Evolutionary conservation across 176 grass and related monocot species (phyloP), one percentile per base, ranked within the genome.

Genomic region (Aechmea fasciata): DNA sequence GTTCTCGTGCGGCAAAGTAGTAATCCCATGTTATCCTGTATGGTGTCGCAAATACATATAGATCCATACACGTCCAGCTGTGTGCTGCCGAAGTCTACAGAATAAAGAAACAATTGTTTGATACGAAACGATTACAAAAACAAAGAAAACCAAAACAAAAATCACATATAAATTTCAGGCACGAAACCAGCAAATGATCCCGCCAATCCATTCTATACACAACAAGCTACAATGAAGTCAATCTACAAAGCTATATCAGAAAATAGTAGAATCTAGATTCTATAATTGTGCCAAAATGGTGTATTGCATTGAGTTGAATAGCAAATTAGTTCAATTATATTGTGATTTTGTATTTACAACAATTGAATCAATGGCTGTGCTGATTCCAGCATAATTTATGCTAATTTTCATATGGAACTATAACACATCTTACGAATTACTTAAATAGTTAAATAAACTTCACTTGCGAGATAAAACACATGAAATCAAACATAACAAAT

Each of bases 31-130:
- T 79, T 86, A 99, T 83, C 75, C 90, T 90, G 78, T 94, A 99
- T 54, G 90, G 95, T 9, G 90, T 94, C 70, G 87, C 87, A 71
- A 91, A 94, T 25, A 99, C 95, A 63, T 99, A 99, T 6, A 99
- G 82, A 51, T 99, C 95, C 95, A 94, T 99, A 71, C 90, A 99
- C 15, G 95, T 84, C 95, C 90, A 99, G 65, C 90, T 99, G 63
- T 91, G 82, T 48, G 90, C 82, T 52, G 67, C 83, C 79, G 77
- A 80, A 66, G 87, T 94, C 95, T 99, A 49, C 52, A 80, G 71
- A 78, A 63, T 12, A 52, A 52, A n/a, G 17, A 28, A 83, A 51
- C 13, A 47, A 82, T 59, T 9, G 48, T 66, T 70, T 66, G 66
- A 17, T 13, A 65, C 22, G 53, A 64, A 24, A 61, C n/a, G 2